A percentile compares a stretch with the other conserved stretches of the same genome.
These are phyloP conservation scores for Whalleya microplaca DNA, from an alignment of 2,329 filamentous ascomycete species.

Conservation along the genomic window DNA sequence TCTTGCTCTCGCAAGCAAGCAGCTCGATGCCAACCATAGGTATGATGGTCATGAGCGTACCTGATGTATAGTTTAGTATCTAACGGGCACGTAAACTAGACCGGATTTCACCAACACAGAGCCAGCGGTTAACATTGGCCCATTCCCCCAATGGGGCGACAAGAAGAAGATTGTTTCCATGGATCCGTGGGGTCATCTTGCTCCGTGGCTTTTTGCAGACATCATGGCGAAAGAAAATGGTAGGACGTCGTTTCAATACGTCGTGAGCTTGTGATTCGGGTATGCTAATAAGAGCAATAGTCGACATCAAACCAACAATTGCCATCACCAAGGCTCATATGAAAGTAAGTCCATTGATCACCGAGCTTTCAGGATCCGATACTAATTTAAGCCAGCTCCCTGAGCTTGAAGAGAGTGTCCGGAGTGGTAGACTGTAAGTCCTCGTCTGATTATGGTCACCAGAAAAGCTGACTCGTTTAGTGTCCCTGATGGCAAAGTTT, in stretches of 20 bases:
- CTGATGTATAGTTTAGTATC: neutral
- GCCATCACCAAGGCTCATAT: constrained; percentile 92
- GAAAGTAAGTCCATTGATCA: constrained; percentile 55
- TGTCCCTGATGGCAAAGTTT: constrained; percentile 82
- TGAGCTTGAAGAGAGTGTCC: constrained; percentile 88
- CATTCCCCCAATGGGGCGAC: constrained; percentile 87
- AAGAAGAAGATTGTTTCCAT: constrained; percentile 95
- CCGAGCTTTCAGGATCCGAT: neutral
- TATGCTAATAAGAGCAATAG: constrained; percentile 38
- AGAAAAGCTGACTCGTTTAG: constrained; percentile 38
- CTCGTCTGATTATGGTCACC: neutral
- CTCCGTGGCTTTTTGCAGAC: constrained; percentile 81
- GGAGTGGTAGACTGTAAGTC: constrained; percentile 70
- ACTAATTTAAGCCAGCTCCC: constrained; percentile 60
- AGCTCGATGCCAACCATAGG: constrained; percentile 81
- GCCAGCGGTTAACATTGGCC: constrained; percentile 86
- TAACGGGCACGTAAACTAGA: constrained; percentile 36
- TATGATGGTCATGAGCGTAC: constrained; percentile 33
- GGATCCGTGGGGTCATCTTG: constrained; percentile 90
- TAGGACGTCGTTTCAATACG: constrained; percentile 34
- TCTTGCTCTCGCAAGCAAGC: constrained; percentile 86
- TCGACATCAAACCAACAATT: constrained; percentile 88
- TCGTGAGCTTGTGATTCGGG: neutral
- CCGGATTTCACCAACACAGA: constrained; percentile 81
- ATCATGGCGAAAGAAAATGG: constrained; percentile 75